Evolutionary conservation across 1,139 yeast genomes (phyloP), one percentile per base, ranked within the genome.

Genomic region (Saccharomyces hybrid): DNA sequence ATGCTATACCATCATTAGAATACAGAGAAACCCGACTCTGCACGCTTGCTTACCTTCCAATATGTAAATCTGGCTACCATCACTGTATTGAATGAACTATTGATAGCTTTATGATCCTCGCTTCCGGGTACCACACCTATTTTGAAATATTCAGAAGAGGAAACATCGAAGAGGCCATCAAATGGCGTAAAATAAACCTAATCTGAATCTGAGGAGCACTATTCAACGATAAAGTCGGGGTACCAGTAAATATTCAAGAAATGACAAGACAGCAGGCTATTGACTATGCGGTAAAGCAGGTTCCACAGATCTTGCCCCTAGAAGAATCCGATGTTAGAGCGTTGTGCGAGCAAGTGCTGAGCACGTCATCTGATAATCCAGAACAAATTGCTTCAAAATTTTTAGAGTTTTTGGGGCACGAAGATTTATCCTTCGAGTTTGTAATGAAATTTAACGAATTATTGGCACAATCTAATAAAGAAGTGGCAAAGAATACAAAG

Each of bases 391-490:
- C 71, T 0, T 62, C 65, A 41, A 62, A 59, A 2, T 68, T 70
- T 50, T 50, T 69, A n/a, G 67, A 65, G 41, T 60, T 70, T 11
- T 53, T 70, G 48, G 73, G 73, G 2, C 68, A 66, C 4, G 67
- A 62, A 16, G 70, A 67, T 42, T 34, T 59, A 14, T 60, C 70
- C 0, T 65, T 67, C 53, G 67, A 65, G 28, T 69, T 70, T 52
- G 62, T 67, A 9, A 59, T 65, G 31, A 58, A 58, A 31, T 70
- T 69, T 48, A 67, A 65, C 52, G 65, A 63, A 29, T 47, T 64
- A 4, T 47, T 66, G 12, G 31, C 31, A 14, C 47, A 32, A 9
- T 12, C 48, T 3, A 44, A 31, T 32, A 24, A 21, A 32, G 31
- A 26, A 19, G 27, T n/a, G 19, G 34, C 19, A 11, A 34, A 21